Conservation (phyloP, 31 red algal genomes). For the Bonnemaisonia californica region DNA sequence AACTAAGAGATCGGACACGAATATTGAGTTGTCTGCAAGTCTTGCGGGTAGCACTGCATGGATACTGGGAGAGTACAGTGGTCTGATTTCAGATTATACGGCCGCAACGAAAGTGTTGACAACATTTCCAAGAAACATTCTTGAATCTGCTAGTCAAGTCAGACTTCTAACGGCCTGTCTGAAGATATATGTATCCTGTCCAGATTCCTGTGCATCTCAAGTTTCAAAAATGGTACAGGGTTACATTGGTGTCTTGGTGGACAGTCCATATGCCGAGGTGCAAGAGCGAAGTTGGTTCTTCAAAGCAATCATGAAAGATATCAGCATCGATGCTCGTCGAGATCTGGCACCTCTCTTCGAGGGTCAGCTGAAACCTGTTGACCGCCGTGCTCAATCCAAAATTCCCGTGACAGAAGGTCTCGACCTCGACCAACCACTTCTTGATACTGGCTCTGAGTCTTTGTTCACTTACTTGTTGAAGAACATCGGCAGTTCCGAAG, state of each 20-base stretch:
- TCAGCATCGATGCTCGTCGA: conserved; percentile 4
- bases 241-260: conserved; percentile 40
- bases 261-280: conserved; percentile 77
- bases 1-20: background rate
- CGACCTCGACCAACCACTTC: conserved; percentile 66
- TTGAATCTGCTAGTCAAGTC: conserved; percentile 62
- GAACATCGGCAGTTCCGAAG: conserved; percentile 25
- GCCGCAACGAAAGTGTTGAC: conserved; percentile 32
- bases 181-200: conserved; percentile 62
- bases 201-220: conserved; percentile 28
- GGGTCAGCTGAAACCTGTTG: conserved; percentile 76
- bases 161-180: conserved; percentile 56
- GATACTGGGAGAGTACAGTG: conserved; percentile 77
- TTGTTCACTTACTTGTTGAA: conserved; percentile 59
- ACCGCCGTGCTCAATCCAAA: conserved; percentile 69
- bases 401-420: conserved; percentile 59
- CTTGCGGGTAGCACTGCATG: conserved; percentile 70
- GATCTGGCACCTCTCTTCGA: conserved; percentile 54
- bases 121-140: conserved; percentile 45
- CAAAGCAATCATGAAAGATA: conserved; percentile 38
- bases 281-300: conserved; percentile 79
- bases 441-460: conserved; percentile 62
- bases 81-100: conserved; percentile 49
- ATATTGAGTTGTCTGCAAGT: conserved; percentile 30
- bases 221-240: conserved; percentile 33